A percentile compares a stretch with the other conserved stretches of the same genome.
Evolutionary conservation across 306 rosid genomes (phyloP).

Genomic region (Morella rubra): DNA sequence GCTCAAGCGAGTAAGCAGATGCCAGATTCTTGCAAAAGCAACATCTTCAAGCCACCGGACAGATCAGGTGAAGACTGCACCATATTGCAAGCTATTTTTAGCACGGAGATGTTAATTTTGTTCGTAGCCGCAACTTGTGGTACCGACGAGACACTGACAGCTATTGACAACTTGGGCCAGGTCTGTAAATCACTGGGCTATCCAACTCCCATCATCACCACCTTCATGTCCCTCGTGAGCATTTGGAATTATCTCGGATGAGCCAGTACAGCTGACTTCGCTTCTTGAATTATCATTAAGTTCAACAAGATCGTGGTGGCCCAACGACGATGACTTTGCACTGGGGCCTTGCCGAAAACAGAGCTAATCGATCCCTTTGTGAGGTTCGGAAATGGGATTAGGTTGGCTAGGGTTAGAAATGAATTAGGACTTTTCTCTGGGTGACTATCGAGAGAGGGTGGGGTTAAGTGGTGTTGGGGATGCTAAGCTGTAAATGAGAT

Average conservation of each 20-base stretch:
- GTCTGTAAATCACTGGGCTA: constrained; percentile 60
- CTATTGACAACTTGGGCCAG: constrained; percentile 70
- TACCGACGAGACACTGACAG: constrained; percentile 59
- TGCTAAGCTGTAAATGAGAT: too few relatives aligned
- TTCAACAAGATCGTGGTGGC: too few relatives aligned
- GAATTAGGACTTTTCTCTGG: too few relatives aligned
- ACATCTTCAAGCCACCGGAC: constrained; percentile 44
- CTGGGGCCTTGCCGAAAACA: too few relatives aligned
- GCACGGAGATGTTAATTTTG: constrained; percentile 62
- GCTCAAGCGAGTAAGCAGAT: constrained; percentile 1
- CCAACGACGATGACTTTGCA: too few relatives aligned
- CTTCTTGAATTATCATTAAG: too few relatives aligned
- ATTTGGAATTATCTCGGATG: constrained; percentile 77
- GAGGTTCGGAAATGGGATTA: too few relatives aligned
- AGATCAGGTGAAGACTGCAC: constrained; percentile 82
- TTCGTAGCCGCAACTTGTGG: constrained; percentile 45
- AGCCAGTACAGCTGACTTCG: constrained; percentile 45
- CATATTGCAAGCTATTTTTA: constrained; percentile 64
- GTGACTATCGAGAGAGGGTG: too few relatives aligned
- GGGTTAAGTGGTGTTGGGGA: too few relatives aligned
- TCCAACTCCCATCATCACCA: constrained; percentile 44
- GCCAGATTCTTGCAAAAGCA: constrained; percentile 29
- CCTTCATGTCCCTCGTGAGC: constrained; percentile 68
- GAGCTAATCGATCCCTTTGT: too few relatives aligned
- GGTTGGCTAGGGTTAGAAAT: too few relatives aligned